Base-by-base conservation (phyloP, 2,329 filamentous ascomycete genomes). In the Talaromyces sp. region DNA sequence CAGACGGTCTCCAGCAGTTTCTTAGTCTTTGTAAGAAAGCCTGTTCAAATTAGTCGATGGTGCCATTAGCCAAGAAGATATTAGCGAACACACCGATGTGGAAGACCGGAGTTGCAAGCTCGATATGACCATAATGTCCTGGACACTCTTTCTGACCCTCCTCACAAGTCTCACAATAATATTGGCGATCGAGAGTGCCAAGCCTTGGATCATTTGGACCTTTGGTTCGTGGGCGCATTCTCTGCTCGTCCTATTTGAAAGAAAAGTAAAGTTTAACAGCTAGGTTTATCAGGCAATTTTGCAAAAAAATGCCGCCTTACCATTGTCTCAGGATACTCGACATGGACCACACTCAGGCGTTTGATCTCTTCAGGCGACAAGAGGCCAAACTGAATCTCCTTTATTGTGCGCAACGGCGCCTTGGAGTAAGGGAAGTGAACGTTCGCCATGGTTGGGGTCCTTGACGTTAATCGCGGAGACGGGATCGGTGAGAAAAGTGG, bases 321-420 rank as follows among this genome's bases (percentile, higher is more conserved):
- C 94, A 99, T 97, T 28, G 94, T 97, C 80, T 99, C 94, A n/a
- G 94, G 92, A 73, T 97, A 97, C 74, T 94, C 84, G 73, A 99
- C 93, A 74, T 96, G 90, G 67, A 87, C 89, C 63, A 97, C 93
- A 77, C 92, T 97, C 91, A 97, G 95, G 70, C 89, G 92, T 81
- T 99, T 97, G 77, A 97, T 96, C 80, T 99, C 95, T 75, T 99
- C 94, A 25, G 94, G 94, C 36, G 94, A 96, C 76, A 99, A 85
- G 73, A 99, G 84, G 72, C 94, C 94, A 73, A 99, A 99, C 81
- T 99, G 95, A 69, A 99, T 96, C 83, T 99, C 95, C 83, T 97
- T 88, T 70, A 99, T 92, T 65, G 89, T 96, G 82, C 94, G 93
- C 84, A 97, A 84, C 76, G 92, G 92, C 84, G 89, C 92, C 84